These are phyloP conservation scores for Aeschynomene evenia DNA, from an alignment of 306 rosid genomes.

Conservation along the genomic window DNA sequence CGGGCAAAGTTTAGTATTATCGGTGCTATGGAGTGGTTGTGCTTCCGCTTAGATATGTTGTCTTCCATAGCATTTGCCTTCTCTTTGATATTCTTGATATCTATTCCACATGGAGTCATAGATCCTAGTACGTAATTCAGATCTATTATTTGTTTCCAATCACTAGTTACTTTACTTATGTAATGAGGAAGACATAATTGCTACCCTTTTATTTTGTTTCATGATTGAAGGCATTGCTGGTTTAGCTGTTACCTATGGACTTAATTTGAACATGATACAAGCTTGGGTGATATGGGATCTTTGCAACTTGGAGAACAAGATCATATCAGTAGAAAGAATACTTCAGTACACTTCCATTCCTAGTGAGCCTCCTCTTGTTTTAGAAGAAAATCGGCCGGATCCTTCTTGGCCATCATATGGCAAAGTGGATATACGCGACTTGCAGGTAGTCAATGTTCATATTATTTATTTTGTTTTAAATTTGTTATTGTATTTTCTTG, in stretches of 20 bases:
- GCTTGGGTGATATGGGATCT: constrained; percentile 63
- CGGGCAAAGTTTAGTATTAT: constrained; percentile 64
- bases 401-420: constrained; percentile 69
- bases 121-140: constrained; percentile 60
- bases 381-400: constrained; percentile 58
- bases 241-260: constrained; percentile 86
- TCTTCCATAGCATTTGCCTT: constrained; percentile 66
- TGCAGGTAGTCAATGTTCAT: constrained; percentile 63
- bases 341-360: constrained; percentile 62
- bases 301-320: constrained; percentile 74
- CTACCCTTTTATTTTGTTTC: background rate
- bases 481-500: background rate
- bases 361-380: constrained; percentile 68
- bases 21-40: constrained; percentile 86
- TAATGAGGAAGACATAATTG: constrained; percentile 4
- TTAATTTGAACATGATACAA: constrained; percentile 69
- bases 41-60: constrained; percentile 74
- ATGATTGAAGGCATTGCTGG: constrained; percentile 66
- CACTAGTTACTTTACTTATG: background rate
- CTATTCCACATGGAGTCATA: constrained; percentile 68
- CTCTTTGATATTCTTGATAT: constrained; percentile 67
- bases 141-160: background rate
- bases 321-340: constrained; percentile 89
- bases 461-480: background rate
- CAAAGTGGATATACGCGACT: constrained; percentile 60